Conservation (phyloP, 148 eudicot species). For the Selenicereus undatus region DNA sequence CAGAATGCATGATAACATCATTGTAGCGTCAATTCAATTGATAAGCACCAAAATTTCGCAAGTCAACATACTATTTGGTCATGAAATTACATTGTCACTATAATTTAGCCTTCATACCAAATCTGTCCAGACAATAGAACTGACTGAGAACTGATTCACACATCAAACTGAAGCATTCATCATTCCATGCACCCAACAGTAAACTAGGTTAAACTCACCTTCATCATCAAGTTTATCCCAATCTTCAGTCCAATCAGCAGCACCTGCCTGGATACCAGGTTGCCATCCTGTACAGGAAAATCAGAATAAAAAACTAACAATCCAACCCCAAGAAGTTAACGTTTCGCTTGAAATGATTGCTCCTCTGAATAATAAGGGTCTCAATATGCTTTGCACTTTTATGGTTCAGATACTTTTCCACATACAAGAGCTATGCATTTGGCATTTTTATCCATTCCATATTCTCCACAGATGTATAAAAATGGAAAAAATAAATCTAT, state of each 20-base stretch:
- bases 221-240: constrained; percentile 99
- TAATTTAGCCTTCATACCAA: neutral
- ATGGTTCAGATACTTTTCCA: neutral
- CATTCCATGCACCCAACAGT: neutral
- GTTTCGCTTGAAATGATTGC: neutral
- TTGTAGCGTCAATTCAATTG: neutral
- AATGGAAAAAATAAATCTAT: neutral
- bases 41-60: neutral
- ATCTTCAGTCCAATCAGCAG: constrained; percentile 95
- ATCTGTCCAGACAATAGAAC: neutral
- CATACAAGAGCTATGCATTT: neutral
- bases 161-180: neutral
- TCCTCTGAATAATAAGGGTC: neutral
- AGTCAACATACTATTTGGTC: neutral
- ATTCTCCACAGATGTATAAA: neutral
- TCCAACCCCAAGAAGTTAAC: neutral
- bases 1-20: neutral
- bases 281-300: constrained; percentile 76
- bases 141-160: neutral
- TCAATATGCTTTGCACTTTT: neutral
- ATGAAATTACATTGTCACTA: neutral
- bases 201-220: constrained; percentile 38
- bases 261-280: constrained; percentile 78
- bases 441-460: neutral
- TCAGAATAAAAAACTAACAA: constrained; percentile 10